Evolutionary conservation across 495 filamentous ascomycete genomes (phyloP).

Genomic region (Cetradonia linearis): DNA sequence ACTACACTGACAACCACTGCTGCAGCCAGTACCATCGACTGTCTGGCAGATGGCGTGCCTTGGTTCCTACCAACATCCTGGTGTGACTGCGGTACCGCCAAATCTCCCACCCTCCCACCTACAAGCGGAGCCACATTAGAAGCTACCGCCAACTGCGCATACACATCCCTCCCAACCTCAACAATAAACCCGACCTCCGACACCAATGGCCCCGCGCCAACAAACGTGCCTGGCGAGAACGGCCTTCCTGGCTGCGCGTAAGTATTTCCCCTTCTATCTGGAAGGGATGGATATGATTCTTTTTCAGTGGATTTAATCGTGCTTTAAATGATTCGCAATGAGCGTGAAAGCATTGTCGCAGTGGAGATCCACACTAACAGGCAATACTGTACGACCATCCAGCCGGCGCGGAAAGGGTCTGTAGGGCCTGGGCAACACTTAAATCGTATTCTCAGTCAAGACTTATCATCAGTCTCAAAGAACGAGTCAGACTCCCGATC

Average conservation of each 20-base stretch:
- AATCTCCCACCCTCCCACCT: conserved; percentile 4
- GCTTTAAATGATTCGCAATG: no score
- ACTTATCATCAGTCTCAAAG: no score
- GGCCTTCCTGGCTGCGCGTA: conserved; percentile 6
- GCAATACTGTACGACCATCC: no score
- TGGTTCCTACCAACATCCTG: background rate
- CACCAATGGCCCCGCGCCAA: background rate
- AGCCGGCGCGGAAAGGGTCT: no score
- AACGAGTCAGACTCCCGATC: no score
- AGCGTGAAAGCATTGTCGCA: no score
- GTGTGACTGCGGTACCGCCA: background rate
- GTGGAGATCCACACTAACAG: no score
- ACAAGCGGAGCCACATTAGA: conserved; percentile 1
- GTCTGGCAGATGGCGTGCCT: background rate
- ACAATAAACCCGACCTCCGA: background rate
- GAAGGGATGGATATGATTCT: no score
- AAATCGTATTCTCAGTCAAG: no score
- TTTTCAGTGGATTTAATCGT: no score
- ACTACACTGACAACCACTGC: background rate
- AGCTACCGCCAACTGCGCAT: conserved; percentile 9
- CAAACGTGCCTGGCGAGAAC: conserved; percentile 3
- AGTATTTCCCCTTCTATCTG: no score
- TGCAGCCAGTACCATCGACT: background rate
- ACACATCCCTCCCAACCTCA: conserved; percentile 3
- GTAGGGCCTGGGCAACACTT: no score